These are phyloP conservation scores for Exidia glandulosa DNA, from an alignment of 768 basidiomycete genomes.

Conservation along the genomic window DNA sequence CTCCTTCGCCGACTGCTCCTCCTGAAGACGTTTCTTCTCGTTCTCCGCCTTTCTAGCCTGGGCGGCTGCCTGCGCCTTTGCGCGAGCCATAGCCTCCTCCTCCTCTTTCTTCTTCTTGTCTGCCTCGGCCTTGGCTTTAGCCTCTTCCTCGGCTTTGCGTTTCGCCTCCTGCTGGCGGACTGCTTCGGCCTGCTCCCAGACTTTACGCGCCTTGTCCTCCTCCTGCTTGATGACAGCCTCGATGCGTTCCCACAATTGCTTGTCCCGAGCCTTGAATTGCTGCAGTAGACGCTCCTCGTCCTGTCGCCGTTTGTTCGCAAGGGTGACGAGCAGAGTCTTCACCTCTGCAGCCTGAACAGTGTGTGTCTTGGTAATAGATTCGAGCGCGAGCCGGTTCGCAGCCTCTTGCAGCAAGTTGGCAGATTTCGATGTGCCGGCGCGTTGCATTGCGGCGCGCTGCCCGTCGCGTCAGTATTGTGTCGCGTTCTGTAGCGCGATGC, in stretches of 20 bases:
- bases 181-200: slow-evolving; percentile 28
- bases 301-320: slow-evolving; percentile 34
- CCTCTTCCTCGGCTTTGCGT: slow-evolving; percentile 34
- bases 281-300: slow-evolving; percentile 35
- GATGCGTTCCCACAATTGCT: slow-evolving; percentile 41
- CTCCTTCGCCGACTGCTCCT: slow-evolving; percentile 22
- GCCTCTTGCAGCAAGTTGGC: neutral
- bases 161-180: slow-evolving; percentile 31
- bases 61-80: slow-evolving; percentile 32
- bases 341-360: slow-evolving; percentile 45
- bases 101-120: slow-evolving; percentile 36
- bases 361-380: slow-evolving; percentile 20
- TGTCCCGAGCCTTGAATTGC: slow-evolving; percentile 35
- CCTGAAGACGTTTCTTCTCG: slow-evolving; percentile 26
- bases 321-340: slow-evolving; percentile 28
- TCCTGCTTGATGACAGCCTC: slow-evolving; percentile 52
- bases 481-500: neutral
- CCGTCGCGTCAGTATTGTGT: too few species aligned
- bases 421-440: slow-evolving; percentile 17
- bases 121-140: slow-evolving; percentile 27
- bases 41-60: slow-evolving; percentile 32
- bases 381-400: slow-evolving; percentile 21
- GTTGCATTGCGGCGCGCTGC: slow-evolving; percentile 11
- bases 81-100: slow-evolving; percentile 30
- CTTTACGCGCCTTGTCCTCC: slow-evolving; percentile 41